Evolutionary conservation across 805 yeast species (phyloP), one percentile per base, ranked within the genome.

Genomic region (Lachancea dasiensis): DNA sequence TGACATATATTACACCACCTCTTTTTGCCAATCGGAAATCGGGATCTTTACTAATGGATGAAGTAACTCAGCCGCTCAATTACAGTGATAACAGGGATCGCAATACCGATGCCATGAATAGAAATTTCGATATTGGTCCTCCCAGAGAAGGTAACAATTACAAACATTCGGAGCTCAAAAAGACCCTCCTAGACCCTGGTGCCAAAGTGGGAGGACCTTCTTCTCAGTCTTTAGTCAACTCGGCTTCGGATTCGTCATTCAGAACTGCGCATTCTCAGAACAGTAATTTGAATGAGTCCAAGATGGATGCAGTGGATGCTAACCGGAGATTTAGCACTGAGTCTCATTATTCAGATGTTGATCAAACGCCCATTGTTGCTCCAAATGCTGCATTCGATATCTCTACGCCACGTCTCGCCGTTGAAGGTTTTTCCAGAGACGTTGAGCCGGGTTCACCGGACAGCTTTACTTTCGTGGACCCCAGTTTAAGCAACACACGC

Each of bases 191-290:
- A n/a, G 10, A 22, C 7, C 24, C 24, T 7, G n/a, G 16, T 9
- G 29, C 16, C 29, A 14, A 27, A 27, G 8, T 14, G 14, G 29
- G n/a, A 11, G n/a, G 13, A 22, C 31, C 10, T 13, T 38, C 45
- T 13, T 6, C 38, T 16, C 21, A 14, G 8, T 41, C 45, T 6
- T 14, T 36, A 10, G 31, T 21, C 3, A 38, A 37, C 2, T 38
- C 40, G 6, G 27, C 23, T 16, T 41, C 45, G 14, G 34, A 28
- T 6, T 21, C 22, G 4, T 36, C 41, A 3, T 41, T 41, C 35
- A 19, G 32, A 14, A 41, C 45, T 2, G 45, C 45, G 5, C 19
- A 34, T 26, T 38, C 41, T 6, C 15, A 6, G 5, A 17, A 14
- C n/a, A 6, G 22, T 22, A 18, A 22, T n/a, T 5, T 14, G 11